A percentile compares a stretch with the other conserved stretches of the same genome.
phyloP scores from a whole-genome alignment of 1,139 yeast genomes.

The Lodderomyces parapsilosis region DNA sequence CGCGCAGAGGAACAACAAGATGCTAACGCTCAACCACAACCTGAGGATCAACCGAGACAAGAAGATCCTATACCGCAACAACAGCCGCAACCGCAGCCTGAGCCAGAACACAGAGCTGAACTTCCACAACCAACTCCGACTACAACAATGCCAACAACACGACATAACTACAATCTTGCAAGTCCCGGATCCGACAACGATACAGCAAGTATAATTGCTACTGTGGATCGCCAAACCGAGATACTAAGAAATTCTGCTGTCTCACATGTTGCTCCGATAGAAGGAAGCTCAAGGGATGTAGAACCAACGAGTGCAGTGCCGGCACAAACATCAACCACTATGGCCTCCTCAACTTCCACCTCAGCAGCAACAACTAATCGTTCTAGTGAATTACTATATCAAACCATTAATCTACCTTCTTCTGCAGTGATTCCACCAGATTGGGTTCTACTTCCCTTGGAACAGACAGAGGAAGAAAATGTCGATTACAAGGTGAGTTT shows the following conservation, averaged over 20 bases:
- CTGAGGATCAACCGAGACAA: constrained; percentile 4
- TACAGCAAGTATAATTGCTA: background rate
- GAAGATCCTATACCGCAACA: background rate
- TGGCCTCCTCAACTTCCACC: background rate
- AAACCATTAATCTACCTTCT: constrained; percentile 17
- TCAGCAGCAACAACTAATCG: too few species aligned
- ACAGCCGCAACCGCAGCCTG: constrained; percentile 3
- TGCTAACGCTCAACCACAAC: constrained; percentile 7
- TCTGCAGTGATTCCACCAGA: constrained; percentile 34
- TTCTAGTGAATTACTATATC: constrained; percentile 3
- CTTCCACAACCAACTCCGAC: constrained; percentile 1
- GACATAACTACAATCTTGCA: background rate
- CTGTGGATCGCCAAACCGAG: background rate
- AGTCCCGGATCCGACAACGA: background rate
- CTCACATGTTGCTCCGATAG: background rate
- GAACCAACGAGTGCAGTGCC: constrained; percentile 1
- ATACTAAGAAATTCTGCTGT: background rate
- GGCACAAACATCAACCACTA: constrained; percentile 1
- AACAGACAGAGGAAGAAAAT: constrained; percentile 12
- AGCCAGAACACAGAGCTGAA: constrained; percentile 3
- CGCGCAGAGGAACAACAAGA: background rate
- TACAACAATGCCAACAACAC: background rate
- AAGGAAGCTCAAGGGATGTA: constrained; percentile 6
- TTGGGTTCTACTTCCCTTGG: constrained; percentile 34
- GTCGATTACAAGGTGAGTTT: constrained; percentile 20